phyloP scores from a whole-genome alignment of 805 yeast species.

The Saturnispora sekii region DNA sequence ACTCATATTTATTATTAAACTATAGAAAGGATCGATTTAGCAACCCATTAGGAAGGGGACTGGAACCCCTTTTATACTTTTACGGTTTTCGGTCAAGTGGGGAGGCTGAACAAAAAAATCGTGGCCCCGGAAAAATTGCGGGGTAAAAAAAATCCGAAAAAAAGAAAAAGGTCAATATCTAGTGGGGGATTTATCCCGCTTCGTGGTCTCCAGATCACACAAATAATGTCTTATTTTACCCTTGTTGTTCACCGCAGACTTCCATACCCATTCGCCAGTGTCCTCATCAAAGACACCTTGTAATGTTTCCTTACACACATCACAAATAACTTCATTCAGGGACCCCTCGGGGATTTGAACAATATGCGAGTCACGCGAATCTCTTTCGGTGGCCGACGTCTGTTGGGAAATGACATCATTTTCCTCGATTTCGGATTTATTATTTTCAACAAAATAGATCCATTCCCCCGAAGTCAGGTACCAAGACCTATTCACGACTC shows the following conservation, averaged over 20 bases:
- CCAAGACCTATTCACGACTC: conserved; percentile 75
- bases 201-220: conserved; percentile 55
- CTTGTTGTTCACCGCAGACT: conserved; percentile 45
- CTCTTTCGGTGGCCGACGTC: neutral
- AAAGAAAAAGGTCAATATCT: neutral
- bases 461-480: conserved; percentile 64
- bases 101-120: neutral
- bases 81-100: neutral
- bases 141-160: conserved; percentile 1
- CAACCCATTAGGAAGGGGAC: no score
- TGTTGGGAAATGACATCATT: conserved; percentile 3
- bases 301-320: conserved; percentile 59
- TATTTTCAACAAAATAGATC: conserved; percentile 40
- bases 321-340: conserved; percentile 51
- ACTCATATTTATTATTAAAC: neutral
- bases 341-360: conserved; percentile 62
- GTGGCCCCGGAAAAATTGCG: conserved; percentile 1
- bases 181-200: conserved; percentile 26
- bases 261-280: conserved; percentile 77
- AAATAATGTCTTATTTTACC: conserved; percentile 49
- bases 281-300: conserved; percentile 63
- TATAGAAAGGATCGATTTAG: no score
- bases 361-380: conserved; percentile 24
- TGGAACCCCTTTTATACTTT: no score
- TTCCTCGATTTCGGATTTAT: conserved; percentile 12